Conservation (phyloP, 2,329 filamentous ascomycete genomes). For the Volutella citrinella region DNA sequence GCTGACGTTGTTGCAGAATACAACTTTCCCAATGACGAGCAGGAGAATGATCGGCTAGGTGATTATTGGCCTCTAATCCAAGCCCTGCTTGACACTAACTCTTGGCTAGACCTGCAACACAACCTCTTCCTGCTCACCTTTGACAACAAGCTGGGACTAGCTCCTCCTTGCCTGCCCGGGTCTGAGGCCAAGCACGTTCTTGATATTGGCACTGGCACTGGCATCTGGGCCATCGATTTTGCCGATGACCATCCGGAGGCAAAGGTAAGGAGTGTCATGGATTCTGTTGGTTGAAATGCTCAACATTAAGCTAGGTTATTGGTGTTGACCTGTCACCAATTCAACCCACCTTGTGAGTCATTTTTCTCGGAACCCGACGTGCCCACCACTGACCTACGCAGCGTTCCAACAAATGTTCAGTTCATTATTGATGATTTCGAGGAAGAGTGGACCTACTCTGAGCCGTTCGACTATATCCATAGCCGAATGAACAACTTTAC, state of each 20-base stretch:
- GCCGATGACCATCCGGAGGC: constrained; percentile 11
- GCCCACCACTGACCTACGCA: too few relatives aligned
- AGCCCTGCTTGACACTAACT: too few relatives aligned
- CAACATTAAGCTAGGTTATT: too few relatives aligned
- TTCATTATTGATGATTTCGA: too few relatives aligned
- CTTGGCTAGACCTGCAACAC: constrained; percentile 8
- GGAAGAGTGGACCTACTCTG: constrained; percentile 8
- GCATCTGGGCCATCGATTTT: constrained; percentile 10
- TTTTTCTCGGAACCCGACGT: too few relatives aligned
- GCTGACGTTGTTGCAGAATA: constrained; percentile 9
- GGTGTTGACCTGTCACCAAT: constrained; percentile 6
- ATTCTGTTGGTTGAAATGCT: too few relatives aligned
- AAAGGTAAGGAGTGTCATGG: too few relatives aligned
- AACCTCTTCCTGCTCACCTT: constrained; percentile 11
- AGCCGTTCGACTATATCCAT: constrained; percentile 10
- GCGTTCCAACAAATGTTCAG: too few relatives aligned
- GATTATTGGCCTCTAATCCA: too few relatives aligned
- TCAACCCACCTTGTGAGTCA: constrained; percentile 7
- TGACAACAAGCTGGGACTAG: constrained; percentile 7
- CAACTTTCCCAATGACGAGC: constrained; percentile 10
- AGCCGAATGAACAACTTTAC: constrained; percentile 8
- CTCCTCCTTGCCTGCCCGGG: neutral
- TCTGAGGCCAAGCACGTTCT: constrained; percentile 8
- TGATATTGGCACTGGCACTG: constrained; percentile 11
- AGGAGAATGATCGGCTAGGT: constrained; percentile 15